A percentile compares a stretch with the other conserved stretches of the same genome.
Evolutionary conservation across 805 yeast genomes (phyloP).

Genomic region (Lipomyces sp.): DNA sequence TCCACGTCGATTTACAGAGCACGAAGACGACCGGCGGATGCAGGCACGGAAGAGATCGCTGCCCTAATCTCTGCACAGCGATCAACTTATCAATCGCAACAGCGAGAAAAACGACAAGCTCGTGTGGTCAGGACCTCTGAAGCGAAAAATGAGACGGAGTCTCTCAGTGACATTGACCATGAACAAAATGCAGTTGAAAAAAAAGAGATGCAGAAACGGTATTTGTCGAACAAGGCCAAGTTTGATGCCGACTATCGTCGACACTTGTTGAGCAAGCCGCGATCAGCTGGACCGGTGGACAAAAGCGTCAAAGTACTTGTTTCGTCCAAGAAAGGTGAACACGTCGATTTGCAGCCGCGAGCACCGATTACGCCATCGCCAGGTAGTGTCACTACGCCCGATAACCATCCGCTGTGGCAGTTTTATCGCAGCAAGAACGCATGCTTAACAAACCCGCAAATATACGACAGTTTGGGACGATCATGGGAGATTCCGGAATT

Average conservation of each 20-base stretch:
- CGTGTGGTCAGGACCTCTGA: neutral
- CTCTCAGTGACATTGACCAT: neutral
- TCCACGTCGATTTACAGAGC: neutral
- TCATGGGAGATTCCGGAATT: constrained; percentile 89
- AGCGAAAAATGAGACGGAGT: neutral
- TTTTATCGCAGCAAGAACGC: constrained; percentile 61
- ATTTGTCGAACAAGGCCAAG: neutral
- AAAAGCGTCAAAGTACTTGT: constrained; percentile 22
- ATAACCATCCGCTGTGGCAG: constrained; percentile 94
- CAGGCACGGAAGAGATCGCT: neutral
- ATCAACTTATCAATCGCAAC: neutral
- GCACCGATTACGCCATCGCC: constrained; percentile 92
- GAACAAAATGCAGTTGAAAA: neutral
- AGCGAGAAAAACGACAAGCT: neutral
- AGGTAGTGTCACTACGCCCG: constrained; percentile 60
- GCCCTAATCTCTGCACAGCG: neutral
- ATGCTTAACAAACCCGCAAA: constrained; percentile 63
- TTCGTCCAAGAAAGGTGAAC: constrained; percentile 25
- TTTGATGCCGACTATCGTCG: neutral
- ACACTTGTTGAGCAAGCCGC: constrained; percentile 5
- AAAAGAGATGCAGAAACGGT: neutral
- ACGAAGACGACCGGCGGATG: neutral
- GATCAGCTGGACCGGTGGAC: constrained; percentile 19
- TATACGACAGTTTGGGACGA: constrained; percentile 56
- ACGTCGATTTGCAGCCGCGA: constrained; percentile 30